Evolutionary conservation across 805 yeast genomes (phyloP).

Genomic region (Metschnikowia continentalis): DNA sequence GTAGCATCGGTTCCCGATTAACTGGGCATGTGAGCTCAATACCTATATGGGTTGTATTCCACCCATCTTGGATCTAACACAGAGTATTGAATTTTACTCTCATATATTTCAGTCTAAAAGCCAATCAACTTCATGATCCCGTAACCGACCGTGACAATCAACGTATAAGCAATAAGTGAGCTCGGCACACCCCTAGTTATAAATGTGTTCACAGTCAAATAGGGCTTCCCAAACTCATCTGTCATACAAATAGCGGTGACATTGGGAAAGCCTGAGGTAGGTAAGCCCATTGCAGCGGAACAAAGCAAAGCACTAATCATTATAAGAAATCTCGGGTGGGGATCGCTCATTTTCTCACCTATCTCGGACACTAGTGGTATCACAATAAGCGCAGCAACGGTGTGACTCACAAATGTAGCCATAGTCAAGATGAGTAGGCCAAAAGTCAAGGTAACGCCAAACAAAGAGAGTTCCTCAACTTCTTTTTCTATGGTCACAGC

Average conservation of each 20-base stretch:
- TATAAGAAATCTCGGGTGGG: conserved; percentile 82
- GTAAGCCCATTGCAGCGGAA: conserved; percentile 95
- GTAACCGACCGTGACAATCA: conserved; percentile 78
- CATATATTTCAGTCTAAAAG: conserved; percentile 17
- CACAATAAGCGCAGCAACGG: conserved; percentile 92
- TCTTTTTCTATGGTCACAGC: conserved; percentile 42
- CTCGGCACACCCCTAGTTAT: conserved; percentile 90
- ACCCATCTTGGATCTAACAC: too few species aligned
- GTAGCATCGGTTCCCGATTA: too few species aligned
- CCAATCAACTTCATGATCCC: conserved; percentile 51
- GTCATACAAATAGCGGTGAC: conserved; percentile 95
- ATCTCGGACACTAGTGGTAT: conserved; percentile 88
- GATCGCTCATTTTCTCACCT: conserved; percentile 68
- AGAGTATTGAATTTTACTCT: neutral
- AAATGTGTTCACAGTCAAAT: conserved; percentile 80
- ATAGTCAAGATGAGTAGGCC: conserved; percentile 76
- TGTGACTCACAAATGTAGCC: conserved; percentile 95
- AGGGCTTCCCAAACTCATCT: conserved; percentile 88
- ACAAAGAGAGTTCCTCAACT: conserved; percentile 41
- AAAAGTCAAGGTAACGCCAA: conserved; percentile 43
- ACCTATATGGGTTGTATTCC: too few species aligned
- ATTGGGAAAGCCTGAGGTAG: conserved; percentile 96
- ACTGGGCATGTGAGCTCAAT: too few species aligned
- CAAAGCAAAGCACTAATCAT: conserved; percentile 65
- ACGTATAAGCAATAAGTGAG: conserved; percentile 66